A percentile compares a stretch with the other conserved stretches of the same genome.
Evolutionary conservation across 371 early-diverging fungal genomes (phyloP).

Genomic region (Rhizopus microsporus): DNA sequence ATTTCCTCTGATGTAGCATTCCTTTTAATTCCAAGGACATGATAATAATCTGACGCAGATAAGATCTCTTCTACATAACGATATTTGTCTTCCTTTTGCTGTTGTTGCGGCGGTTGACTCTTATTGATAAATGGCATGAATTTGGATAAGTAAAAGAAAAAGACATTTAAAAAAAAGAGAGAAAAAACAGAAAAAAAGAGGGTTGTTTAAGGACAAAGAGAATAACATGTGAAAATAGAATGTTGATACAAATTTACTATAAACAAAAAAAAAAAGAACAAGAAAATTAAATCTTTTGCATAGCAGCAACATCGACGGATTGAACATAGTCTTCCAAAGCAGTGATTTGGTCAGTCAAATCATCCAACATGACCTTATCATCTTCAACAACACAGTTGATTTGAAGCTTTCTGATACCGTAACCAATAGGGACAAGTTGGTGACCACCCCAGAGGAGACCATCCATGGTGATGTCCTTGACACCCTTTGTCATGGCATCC

Average conservation of each 20-base stretch:
- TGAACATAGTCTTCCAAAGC: constrained; percentile 88
- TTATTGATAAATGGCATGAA: constrained; percentile 1
- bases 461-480: constrained; percentile 80
- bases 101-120: background rate
- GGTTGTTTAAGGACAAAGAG: background rate
- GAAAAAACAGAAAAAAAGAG: constrained; percentile 9
- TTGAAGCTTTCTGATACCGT: constrained; percentile 74
- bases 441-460: constrained; percentile 91
- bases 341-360: constrained; percentile 76
- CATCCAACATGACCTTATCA: constrained; percentile 78
- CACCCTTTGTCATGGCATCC: constrained; percentile 71
- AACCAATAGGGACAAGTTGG: constrained; percentile 79
- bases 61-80: constrained; percentile 34
- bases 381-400: constrained; percentile 94
- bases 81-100: constrained; percentile 29
- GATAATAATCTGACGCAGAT: constrained; percentile 32
- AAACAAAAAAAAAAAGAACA: too few species aligned
- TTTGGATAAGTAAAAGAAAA: constrained; percentile 3
- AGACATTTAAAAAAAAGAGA: background rate
- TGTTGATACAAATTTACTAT: background rate
- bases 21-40: constrained; percentile 29
- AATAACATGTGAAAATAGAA: too few species aligned
- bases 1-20: constrained; percentile 35
- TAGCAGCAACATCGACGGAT: constrained; percentile 90
- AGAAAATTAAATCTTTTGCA: constrained; percentile 87